Conservation (phyloP, 1,284 basidiomycete genomes). For the Ceratobasidium theobromae region DNA sequence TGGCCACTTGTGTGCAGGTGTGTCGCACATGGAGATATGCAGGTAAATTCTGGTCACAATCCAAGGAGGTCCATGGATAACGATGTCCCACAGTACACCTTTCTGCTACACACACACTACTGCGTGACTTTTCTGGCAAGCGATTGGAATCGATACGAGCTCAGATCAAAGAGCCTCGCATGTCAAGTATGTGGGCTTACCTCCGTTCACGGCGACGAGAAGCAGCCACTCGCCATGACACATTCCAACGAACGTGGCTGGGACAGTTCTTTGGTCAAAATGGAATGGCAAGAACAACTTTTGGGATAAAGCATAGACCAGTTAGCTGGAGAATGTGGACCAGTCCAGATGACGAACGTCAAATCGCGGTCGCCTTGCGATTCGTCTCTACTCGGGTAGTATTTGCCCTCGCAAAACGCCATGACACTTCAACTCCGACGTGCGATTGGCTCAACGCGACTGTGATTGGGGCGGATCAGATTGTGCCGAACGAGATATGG, state of each 20-base stretch:
- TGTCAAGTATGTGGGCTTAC: constrained; percentile 17
- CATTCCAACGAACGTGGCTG: not conserved
- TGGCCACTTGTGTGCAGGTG: not conserved
- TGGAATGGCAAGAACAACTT: not conserved
- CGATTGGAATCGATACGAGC: not conserved
- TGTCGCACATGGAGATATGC: constrained; percentile 24
- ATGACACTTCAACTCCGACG: not conserved
- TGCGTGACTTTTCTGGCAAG: constrained; percentile 4
- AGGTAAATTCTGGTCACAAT: not conserved
- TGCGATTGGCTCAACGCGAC: not conserved
- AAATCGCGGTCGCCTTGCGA: not conserved
- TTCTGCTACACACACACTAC: constrained; percentile 6
- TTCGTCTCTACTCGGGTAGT: constrained; percentile 9
- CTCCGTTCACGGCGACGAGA: constrained; percentile 6
- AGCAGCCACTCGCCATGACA: not conserved
- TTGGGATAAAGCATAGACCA: not conserved
- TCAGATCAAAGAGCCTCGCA: constrained; percentile 1
- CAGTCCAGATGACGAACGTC: constrained; percentile 4
- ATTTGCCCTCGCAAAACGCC: not conserved
- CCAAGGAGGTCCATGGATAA: not conserved
- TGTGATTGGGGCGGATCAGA: constrained; percentile 4
- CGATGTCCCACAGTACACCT: not conserved
- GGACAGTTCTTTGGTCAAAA: not conserved
- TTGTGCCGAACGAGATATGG: constrained; percentile 17
- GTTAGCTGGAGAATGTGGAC: constrained; percentile 9